Conservation (phyloP, 179 eudicot genomes). For the Beta lomatogona region DNA sequence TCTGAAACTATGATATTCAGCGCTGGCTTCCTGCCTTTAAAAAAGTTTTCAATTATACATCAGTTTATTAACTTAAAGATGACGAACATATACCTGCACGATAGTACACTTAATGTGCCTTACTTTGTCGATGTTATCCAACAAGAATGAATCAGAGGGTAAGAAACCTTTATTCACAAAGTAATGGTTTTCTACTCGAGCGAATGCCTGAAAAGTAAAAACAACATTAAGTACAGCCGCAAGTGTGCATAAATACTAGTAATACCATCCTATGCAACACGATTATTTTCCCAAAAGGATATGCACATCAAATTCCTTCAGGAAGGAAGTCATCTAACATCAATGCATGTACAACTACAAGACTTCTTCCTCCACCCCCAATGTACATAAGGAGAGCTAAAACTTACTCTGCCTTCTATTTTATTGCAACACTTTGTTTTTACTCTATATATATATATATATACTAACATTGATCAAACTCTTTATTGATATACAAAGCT, state of each 20-base stretch:
- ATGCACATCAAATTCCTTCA: background rate
- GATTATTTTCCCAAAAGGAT: background rate
- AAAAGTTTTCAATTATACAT: background rate
- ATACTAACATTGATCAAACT: too few relatives aligned
- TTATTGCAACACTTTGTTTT: too few relatives aligned
- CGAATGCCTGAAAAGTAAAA: constrained; percentile 73
- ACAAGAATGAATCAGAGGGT: constrained; percentile 75
- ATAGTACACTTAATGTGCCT: constrained; percentile 80
- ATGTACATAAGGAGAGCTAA: background rate
- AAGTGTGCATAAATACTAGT: background rate
- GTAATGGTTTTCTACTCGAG: constrained; percentile 96
- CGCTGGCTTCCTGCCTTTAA: background rate
- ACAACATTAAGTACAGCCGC: background rate
- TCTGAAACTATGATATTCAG: too few relatives aligned
- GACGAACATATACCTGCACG: constrained; percentile 65
- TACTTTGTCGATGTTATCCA: constrained; percentile 89
- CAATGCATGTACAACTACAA: background rate
- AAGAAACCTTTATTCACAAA: constrained; percentile 88
- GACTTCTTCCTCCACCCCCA: background rate
- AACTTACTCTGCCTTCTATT: too few relatives aligned
- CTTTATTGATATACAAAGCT: too few relatives aligned
- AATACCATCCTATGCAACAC: background rate
- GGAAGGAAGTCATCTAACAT: background rate
- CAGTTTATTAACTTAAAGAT: background rate
- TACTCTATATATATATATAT: too few relatives aligned